Conservation (phyloP, 768 basidiomycete species). For the Termitomyces sp. region DNA sequence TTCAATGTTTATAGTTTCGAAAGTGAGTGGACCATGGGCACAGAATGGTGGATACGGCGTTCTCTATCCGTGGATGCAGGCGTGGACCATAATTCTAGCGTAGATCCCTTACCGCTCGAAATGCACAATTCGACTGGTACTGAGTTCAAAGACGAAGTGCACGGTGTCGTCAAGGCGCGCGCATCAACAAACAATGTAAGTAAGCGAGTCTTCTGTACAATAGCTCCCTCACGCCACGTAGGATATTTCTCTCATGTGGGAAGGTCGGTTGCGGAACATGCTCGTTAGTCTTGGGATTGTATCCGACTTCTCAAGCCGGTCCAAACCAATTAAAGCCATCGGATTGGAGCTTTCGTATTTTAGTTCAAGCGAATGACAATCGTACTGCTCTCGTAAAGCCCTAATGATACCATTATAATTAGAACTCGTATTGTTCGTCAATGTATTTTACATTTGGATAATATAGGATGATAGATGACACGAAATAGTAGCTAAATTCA, state of each 20-base stretch:
- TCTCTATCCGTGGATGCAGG: conserved; percentile 27
- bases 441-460: conserved; percentile 15
- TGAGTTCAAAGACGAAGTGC: conserved; percentile 34
- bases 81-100: conserved; percentile 18
- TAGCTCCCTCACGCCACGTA: conserved; percentile 20
- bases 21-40: conserved; percentile 93
- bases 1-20: conserved; percentile 97
- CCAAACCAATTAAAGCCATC: conserved; percentile 83
- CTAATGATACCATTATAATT: not conserved
- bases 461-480: conserved; percentile 6
- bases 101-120: conserved; percentile 8
- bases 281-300: conserved; percentile 86
- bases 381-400: not conserved
- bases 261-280: conserved; percentile 86
- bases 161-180: conserved; percentile 84
- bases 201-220: not conserved
- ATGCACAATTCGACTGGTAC: conserved; percentile 6
- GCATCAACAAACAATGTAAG: conserved; percentile 86
- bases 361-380: conserved; percentile 40
- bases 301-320: conserved; percentile 81
- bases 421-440: not conserved
- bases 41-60: conserved; percentile 91
- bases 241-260: conserved; percentile 92
- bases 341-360: conserved; percentile 95
- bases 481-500: conserved; percentile 2